phyloP scores from a whole-genome alignment of 2,329 filamentous ascomycete genomes.

The Colletotrichum musicola region DNA sequence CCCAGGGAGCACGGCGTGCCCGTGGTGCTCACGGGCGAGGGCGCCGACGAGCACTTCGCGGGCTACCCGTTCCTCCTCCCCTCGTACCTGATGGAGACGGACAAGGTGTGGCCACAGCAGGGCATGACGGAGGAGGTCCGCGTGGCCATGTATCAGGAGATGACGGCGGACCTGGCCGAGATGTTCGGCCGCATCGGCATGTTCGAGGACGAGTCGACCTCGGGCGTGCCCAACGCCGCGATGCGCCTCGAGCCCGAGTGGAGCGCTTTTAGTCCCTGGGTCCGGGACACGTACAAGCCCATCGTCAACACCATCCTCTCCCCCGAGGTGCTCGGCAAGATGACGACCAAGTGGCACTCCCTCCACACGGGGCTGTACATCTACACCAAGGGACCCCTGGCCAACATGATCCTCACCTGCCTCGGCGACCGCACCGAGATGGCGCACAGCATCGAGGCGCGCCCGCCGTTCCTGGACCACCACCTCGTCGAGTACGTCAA shows the following conservation, averaged over 20 bases:
- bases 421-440: slow-evolving; percentile 52
- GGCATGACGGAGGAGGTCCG: slow-evolving; percentile 19
- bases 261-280: slow-evolving; percentile 38
- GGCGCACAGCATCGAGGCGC: slow-evolving; percentile 51
- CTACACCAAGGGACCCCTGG: slow-evolving; percentile 42
- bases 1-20: slow-evolving; percentile 61
- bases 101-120: slow-evolving; percentile 51
- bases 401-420: slow-evolving; percentile 47
- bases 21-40: slow-evolving; percentile 66
- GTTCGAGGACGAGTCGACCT: slow-evolving; percentile 32
- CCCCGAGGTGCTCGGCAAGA: slow-evolving; percentile 42
- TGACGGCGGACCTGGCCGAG: slow-evolving; percentile 26
- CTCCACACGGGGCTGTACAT: slow-evolving; percentile 46
- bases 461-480: slow-evolving; percentile 53
- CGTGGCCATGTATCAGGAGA: slow-evolving; percentile 30
- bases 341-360: slow-evolving; percentile 47
- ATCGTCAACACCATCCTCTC: slow-evolving; percentile 20
- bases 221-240: slow-evolving; percentile 3
- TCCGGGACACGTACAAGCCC: slow-evolving; percentile 41
- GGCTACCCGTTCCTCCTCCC: slow-evolving; percentile 62
- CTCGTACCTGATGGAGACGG: slow-evolving; percentile 63
- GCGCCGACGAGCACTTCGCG: slow-evolving; percentile 66
- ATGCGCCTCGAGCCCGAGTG: slow-evolving; percentile 28
- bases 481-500: slow-evolving; percentile 48
- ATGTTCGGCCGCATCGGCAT: slow-evolving; percentile 36